Base-by-base conservation (phyloP, 331 rosid species). In the Dryas integrifolia region DNA sequence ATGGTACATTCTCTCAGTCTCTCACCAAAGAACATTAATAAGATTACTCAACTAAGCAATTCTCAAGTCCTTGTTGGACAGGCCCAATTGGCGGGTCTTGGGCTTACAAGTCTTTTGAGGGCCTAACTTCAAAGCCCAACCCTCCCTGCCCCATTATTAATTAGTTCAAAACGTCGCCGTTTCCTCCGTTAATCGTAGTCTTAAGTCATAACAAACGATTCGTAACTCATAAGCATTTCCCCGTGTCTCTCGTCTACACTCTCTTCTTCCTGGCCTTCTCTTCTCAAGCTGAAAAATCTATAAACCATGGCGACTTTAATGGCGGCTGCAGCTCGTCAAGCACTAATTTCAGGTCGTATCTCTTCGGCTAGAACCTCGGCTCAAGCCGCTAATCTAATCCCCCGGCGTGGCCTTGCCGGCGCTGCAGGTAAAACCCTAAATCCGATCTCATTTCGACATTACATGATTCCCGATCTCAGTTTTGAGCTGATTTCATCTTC, bases 371-470 rank as follows among this genome's bases (percentile, higher is more conserved):
- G 79, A 56, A 46, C 78, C 0, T 78, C 90, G 38, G 44, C 82
- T 69, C 92, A 79, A 79, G 62, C 83, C 43, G 18, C 85, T 47
- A 80, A 63, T 35, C 73, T 87, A 45, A 65, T 90, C 83, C 93
- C 82, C 48, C 85, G 92, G 39, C 99, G 99, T 5, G 88, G 85
- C 48, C 89, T 92, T 4, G 88, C 99, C 75, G 96, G 89, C 67
- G 86, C 96, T 14, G 91, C 97, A n/a, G 98, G 98, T 88, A 64
- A 78, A 50, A 56, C 59, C 45, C 40, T 69, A 3, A 10, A 52
- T 14, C 65, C 38, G 2, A 56, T 67, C 74, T 48, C 58, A 59
- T 50, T 12, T 63, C 1, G 56, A 4, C 5, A 67, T 48, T 16
- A 49, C 60, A 68, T 16, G 14, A 59, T 64, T 72, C 47, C 66